phyloP scores from a whole-genome alignment of 495 filamentous ascomycete genomes.

The Penicillium pulvis region DNA sequence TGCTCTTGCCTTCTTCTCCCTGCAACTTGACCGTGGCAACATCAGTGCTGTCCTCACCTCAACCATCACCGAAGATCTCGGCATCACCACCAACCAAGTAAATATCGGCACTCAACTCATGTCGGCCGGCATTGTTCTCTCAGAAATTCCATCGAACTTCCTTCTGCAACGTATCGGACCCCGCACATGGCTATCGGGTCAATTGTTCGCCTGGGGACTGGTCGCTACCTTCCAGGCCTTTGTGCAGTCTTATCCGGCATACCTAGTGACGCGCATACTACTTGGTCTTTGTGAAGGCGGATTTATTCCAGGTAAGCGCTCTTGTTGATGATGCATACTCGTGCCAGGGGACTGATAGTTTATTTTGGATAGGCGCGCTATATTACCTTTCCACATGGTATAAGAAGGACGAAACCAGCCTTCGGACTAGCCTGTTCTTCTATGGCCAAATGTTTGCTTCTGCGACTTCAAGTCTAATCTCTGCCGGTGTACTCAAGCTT shows the following conservation, averaged over 20 bases:
- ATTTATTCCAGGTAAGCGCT: conserved; percentile 54
- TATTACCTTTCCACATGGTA: conserved; percentile 64
- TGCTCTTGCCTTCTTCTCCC: conserved; percentile 58
- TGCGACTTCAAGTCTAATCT: conserved; percentile 55
- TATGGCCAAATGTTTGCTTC: conserved; percentile 56
- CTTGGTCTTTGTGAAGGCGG: conserved; percentile 61
- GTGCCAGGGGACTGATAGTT: conserved; percentile 41
- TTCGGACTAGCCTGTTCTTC: conserved; percentile 57
- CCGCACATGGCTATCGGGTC: conserved; percentile 52
- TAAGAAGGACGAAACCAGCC: conserved; percentile 56
- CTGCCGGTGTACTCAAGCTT: conserved; percentile 52
- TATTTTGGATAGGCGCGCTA: conserved; percentile 44
- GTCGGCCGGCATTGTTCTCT: conserved; percentile 56
- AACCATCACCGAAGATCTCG: conserved; percentile 53
- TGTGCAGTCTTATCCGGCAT: conserved; percentile 52
- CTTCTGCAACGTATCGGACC: conserved; percentile 58
- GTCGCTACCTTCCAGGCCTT: conserved; percentile 63
- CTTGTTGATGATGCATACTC: conserved; percentile 21
- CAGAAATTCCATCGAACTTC: conserved; percentile 60
- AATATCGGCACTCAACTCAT: conserved; percentile 59
- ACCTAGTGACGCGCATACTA: conserved; percentile 53
- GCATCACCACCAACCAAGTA: conserved; percentile 58
- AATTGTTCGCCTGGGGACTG: conserved; percentile 61
- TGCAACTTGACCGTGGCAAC: conserved; percentile 58
- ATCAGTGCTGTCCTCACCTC: conserved; percentile 53